phyloP scores from a whole-genome alignment of 257 asterid genomes.

The Cynanchum wilfordii region DNA sequence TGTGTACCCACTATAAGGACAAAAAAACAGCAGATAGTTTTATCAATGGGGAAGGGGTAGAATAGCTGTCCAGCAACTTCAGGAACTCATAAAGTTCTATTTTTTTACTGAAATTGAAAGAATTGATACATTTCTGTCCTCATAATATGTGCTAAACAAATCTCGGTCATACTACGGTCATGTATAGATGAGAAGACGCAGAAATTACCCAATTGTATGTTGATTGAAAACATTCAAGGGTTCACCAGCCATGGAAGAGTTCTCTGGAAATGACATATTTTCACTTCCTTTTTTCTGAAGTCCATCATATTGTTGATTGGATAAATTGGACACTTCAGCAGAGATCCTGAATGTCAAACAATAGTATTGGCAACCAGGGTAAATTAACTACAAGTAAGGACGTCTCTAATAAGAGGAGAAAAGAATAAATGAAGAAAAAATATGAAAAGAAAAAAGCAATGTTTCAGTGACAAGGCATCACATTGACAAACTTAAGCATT shows the following conservation, averaged over 20 bases:
- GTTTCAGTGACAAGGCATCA: background rate
- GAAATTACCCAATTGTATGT: slow-evolving; percentile 39
- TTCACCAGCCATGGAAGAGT: slow-evolving; percentile 31
- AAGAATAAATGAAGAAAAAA: background rate
- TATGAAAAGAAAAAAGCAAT: background rate
- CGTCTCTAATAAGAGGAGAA: background rate
- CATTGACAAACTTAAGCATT: background rate
- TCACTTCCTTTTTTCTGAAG: slow-evolving; percentile 38
- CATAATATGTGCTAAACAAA: background rate
- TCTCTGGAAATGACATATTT: slow-evolving; percentile 25
- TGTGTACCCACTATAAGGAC: background rate
- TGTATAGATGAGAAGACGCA: background rate
- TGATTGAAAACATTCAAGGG: slow-evolving; percentile 34
- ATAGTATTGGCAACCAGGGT: background rate
- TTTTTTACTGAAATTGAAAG: background rate
- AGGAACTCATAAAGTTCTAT: background rate
- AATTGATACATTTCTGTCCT: background rate
- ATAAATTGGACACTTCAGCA: slow-evolving; percentile 47
- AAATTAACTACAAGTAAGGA: background rate
- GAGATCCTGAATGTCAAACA: slow-evolving; percentile 43
- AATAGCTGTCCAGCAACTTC: background rate
- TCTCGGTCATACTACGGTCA: background rate
- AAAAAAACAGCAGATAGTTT: background rate
- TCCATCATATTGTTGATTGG: slow-evolving; percentile 38
- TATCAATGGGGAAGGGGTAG: background rate